phyloP scores from a whole-genome alignment of 2,329 filamentous ascomycete species.

The Alternaria postmessia region DNA sequence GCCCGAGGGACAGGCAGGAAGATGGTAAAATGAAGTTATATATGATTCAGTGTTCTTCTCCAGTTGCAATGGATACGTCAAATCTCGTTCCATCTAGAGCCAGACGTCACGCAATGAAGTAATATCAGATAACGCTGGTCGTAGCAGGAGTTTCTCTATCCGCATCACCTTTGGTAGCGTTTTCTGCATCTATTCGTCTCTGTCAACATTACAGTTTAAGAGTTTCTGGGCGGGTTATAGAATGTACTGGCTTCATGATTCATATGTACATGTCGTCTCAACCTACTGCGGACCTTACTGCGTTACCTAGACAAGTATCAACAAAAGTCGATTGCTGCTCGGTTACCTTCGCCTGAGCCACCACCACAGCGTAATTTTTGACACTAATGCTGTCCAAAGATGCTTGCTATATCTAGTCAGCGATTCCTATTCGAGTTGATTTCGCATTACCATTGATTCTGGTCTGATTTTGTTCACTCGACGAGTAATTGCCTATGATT shows the following conservation, averaged over 20 bases:
- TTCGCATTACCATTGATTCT: background rate
- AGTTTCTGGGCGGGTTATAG: background rate
- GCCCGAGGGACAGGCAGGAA: background rate
- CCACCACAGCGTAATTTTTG: background rate
- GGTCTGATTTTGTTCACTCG: background rate
- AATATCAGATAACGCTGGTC: background rate
- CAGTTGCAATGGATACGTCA: background rate
- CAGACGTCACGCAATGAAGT: constrained; percentile 1
- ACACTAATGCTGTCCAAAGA: background rate
- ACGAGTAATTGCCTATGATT: background rate
- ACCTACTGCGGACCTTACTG: background rate
- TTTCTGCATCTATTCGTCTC: background rate
- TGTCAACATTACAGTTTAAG: background rate
- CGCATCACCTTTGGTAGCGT: background rate
- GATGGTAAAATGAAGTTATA: background rate
- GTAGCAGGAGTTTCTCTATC: background rate
- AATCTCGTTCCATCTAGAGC: background rate
- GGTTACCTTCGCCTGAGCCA: background rate
- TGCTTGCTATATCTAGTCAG: too few species aligned
- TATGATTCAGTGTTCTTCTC: background rate
- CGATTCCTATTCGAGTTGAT: background rate
- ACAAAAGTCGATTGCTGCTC: background rate
- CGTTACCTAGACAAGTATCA: background rate
- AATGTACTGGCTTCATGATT: background rate
- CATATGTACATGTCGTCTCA: background rate